Percentiles rank a stretch among this genome's conserved stretches.
Conservation (phyloP, 352 stramenopile species). For the Globisporangium heterothallicum region DNA sequence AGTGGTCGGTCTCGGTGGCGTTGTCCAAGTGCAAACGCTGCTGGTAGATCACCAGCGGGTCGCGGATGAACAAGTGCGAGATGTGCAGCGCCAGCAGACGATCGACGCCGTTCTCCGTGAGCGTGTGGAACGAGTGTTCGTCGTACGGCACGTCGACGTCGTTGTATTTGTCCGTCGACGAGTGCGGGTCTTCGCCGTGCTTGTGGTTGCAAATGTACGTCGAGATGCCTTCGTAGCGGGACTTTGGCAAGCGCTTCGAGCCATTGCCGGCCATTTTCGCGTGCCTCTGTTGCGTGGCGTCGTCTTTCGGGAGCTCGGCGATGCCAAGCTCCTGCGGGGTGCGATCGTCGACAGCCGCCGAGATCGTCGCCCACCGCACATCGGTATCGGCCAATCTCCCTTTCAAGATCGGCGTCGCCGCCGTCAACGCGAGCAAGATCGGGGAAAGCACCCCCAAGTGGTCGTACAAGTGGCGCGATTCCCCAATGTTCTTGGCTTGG, state of each 20-base stretch:
- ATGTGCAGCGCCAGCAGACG: conserved; percentile 95
- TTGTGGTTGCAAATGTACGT: conserved; percentile 90
- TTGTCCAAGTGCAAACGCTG: conserved; percentile 86
- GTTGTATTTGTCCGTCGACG: conserved; percentile 85
- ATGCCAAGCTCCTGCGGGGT: conserved; percentile 76
- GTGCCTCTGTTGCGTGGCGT: conserved; percentile 63
- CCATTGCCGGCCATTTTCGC: conserved; percentile 92
- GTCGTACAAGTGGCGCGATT: conserved; percentile 99
- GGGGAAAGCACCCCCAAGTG: conserved; percentile 98
- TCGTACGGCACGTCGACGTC: conserved; percentile 96
- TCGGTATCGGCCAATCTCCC: conserved; percentile 91
- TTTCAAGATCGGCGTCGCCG: conserved; percentile 97
- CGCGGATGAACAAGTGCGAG: conserved; percentile 98
- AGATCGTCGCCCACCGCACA: conserved; percentile 96
- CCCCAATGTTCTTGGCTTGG: conserved; percentile 96
- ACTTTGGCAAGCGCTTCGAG: conserved; percentile 93
- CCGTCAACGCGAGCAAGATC: conserved; percentile 98
- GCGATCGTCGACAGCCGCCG: conserved; percentile 94
- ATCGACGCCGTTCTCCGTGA: conserved; percentile 93
- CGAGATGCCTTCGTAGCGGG: conserved; percentile 89
- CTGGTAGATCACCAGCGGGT: conserved; percentile 95
- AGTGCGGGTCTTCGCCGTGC: conserved; percentile 65
- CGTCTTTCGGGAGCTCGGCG: conserved; percentile 29
- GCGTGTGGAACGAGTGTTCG: conserved; percentile 87
- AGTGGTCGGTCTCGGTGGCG: conserved; percentile 90